A percentile compares a stretch with the other conserved stretches of the same genome.
Evolutionary conservation across 768 basidiomycete species (phyloP).

Genomic region (Pleurotus sapidus): DNA sequence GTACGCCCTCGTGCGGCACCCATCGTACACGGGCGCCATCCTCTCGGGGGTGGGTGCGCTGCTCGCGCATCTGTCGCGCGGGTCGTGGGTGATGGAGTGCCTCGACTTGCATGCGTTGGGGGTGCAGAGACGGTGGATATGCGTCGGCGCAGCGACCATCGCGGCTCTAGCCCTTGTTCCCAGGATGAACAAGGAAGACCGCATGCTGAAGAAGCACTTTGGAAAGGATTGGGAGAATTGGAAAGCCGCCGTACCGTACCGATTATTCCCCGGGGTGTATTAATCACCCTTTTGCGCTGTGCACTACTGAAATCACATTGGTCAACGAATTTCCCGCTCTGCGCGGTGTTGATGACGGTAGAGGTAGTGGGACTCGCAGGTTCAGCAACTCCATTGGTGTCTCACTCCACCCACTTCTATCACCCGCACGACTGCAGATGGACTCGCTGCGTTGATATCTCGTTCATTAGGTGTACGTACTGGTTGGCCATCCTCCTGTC

Average conservation of each 20-base stretch:
- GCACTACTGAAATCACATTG: too few species aligned
- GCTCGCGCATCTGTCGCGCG: background rate
- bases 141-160: background rate
- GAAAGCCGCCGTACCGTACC: constrained; percentile 20
- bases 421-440: too few species aligned
- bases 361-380: too few species aligned
- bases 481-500: too few species aligned
- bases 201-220: constrained; percentile 22
- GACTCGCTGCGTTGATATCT: too few species aligned
- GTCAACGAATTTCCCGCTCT: too few species aligned
- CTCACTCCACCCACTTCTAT: too few species aligned
- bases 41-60: background rate
- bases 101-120: background rate
- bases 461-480: too few species aligned
- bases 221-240: constrained; percentile 29
- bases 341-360: too few species aligned
- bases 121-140: background rate
- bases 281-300: constrained; percentile 1
- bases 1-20: constrained; percentile 26
- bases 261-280: constrained; percentile 26
- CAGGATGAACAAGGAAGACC: constrained; percentile 26
- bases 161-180: background rate
- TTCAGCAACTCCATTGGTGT: too few species aligned
- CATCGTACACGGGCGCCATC: constrained; percentile 20
- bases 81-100: constrained; percentile 4